Percentiles rank a stretch among this genome's conserved stretches.
Evolutionary conservation across 169 alveolate genomes (phyloP).

Genomic region (Plasmodium knowlesi): DNA sequence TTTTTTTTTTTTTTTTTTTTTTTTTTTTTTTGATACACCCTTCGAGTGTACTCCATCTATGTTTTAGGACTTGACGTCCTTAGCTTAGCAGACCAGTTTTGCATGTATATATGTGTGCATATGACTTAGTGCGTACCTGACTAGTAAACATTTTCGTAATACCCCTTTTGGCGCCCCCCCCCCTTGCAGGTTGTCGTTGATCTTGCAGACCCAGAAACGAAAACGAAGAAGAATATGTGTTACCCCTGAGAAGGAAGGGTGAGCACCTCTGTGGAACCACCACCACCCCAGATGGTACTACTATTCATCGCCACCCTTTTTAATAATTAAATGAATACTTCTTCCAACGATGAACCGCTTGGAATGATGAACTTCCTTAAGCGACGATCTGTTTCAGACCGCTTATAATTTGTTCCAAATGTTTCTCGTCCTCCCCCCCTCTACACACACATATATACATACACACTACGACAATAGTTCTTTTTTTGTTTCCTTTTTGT

Average conservation of each 20-base stretch:
- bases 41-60: background rate
- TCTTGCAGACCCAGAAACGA: conserved; percentile 68
- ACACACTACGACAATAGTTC: background rate
- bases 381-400: background rate
- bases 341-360: background rate
- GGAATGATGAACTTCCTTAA: background rate
- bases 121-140: background rate
- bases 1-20: background rate
- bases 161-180: background rate
- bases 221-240: conserved; percentile 24
- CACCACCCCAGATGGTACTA: background rate
- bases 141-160: background rate
- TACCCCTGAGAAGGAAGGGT: background rate
- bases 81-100: background rate
- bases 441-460: background rate
- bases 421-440: background rate
- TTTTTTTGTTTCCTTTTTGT: background rate
- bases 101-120: background rate
- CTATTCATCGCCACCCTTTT: background rate
- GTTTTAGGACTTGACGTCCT: background rate
- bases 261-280: background rate
- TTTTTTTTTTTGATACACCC: background rate
- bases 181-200: conserved; percentile 47
- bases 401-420: background rate
- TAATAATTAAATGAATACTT: background rate